phyloP scores from a whole-genome alignment of 345 rosid genomes.

The Noccaea bulbosa region DNA sequence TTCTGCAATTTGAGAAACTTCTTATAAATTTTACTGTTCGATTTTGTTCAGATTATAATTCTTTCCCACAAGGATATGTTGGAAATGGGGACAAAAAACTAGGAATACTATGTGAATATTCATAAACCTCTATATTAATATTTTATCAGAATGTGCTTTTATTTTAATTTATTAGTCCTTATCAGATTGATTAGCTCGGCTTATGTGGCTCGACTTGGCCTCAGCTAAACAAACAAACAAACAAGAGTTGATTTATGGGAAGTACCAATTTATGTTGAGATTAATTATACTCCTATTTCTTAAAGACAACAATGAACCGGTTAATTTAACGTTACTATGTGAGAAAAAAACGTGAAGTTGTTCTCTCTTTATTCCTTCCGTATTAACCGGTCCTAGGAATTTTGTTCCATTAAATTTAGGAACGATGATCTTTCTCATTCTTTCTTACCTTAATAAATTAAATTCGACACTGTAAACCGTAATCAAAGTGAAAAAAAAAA shows the following conservation, averaged over 20 bases:
- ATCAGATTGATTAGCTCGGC: constrained; percentile 18
- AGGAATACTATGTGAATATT: constrained; percentile 36
- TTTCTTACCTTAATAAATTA: constrained; percentile 14
- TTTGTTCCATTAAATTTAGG: constrained; percentile 35
- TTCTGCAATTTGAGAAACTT: not conserved
- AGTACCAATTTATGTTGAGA: constrained; percentile 7
- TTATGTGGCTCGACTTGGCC: constrained; percentile 32
- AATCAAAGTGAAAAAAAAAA: not conserved
- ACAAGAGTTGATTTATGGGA: not conserved
- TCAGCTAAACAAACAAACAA: constrained; percentile 1
- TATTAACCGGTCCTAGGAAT: constrained; percentile 46
- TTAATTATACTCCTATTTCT: not conserved
- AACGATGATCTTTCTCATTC: constrained; percentile 31
- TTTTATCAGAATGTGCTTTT: constrained; percentile 7
- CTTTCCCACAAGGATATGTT: constrained; percentile 14
- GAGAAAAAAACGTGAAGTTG: constrained; percentile 43
- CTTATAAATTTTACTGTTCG: not conserved
- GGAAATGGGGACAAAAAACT: constrained; percentile 9
- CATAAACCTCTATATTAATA: constrained; percentile 23
- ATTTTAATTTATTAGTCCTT: not conserved
- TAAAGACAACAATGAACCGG: constrained; percentile 20
- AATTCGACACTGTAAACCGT: not conserved
- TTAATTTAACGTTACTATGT: constrained; percentile 37
- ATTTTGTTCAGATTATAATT: not conserved
- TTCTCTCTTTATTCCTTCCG: constrained; percentile 46